Base-by-base conservation (phyloP, 2,329 filamentous ascomycete genomes). In the Cordyceps cateniannulata region DNA sequence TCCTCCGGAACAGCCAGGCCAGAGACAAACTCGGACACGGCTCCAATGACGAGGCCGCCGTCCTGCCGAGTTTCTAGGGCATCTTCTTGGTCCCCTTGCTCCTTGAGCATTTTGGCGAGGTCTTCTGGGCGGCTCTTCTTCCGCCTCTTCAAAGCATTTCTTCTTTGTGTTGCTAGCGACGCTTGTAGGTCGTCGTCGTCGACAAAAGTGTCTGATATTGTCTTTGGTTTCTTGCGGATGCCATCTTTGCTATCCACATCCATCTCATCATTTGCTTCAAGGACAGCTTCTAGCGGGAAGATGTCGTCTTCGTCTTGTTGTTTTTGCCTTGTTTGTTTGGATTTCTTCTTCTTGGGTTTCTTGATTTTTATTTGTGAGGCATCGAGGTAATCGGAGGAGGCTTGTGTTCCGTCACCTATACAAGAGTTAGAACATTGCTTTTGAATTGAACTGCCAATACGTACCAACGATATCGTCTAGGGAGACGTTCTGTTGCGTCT, bases 161-260 rank as follows among this genome's bases (percentile, higher is more conserved):
- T 85, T 67, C 95, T 82, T 73, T 96, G 92, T n/a, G 86, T 80
- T 1, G 93, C 89, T 38, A 99, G 80, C 4, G 89, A 90, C 27
- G 89, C 87, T 75, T 97, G 93, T 5, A 99, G 80, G 69, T 97
- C 92, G 47, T 98, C 93, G 65, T 99, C 95, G 65, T 98, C 95
- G 24, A 90, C 86, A 67, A 96, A 88, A 0, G 83, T 85, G 35
- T 86, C 80, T 32, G 90, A 82, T 12, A 88, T 81, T 12, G 82
- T 81, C 59, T 85, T 82, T 60, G 84, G 79, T 72, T 90, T 95
- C 69, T 83, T 86, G 12, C 75, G 67, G 5, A 72, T 69, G 8
- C 69, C 71, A 29, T 76, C 74, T n/a, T 75, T 79, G 4, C 79
- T 77, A 67, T 96, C 93, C 12, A 96, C 69, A 1, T 96, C 90